Conservation (phyloP, 768 basidiomycete genomes). For the Tylopilus felleus region DNA sequence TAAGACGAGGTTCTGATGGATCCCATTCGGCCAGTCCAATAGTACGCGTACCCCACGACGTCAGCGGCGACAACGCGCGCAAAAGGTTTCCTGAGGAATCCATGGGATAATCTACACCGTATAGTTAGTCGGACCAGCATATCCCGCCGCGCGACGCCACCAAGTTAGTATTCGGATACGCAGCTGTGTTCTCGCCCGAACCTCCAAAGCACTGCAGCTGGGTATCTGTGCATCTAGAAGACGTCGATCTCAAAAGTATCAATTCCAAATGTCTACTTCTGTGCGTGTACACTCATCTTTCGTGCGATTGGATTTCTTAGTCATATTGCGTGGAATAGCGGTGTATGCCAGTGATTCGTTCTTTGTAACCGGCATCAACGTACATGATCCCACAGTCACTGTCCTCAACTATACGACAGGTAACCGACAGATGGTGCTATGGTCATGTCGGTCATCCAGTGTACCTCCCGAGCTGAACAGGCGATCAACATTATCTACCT, state of each 20-base stretch:
- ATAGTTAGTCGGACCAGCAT: conserved; percentile 15
- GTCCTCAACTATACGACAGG: conserved; percentile 15
- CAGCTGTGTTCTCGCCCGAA: too few species aligned
- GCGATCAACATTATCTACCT: conserved; percentile 17
- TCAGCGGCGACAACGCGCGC: conserved; percentile 2
- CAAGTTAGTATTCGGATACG: too few species aligned
- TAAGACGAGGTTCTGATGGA: neutral
- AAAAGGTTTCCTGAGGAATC: conserved; percentile 20
- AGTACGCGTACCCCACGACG: conserved; percentile 9
- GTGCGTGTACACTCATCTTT: conserved; percentile 2
- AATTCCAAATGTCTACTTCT: conserved; percentile 14
- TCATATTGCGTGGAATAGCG: conserved; percentile 3
- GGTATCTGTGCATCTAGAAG: conserved; percentile 10
- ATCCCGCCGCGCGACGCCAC: too few species aligned
- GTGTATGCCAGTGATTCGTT: conserved; percentile 1
- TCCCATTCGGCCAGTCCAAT: conserved; percentile 5
- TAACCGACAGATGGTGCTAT: conserved; percentile 14
- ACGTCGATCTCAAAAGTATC: conserved; percentile 8
- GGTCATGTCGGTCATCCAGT: conserved; percentile 17
- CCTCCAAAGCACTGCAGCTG: neutral
- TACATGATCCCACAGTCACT: conserved; percentile 13
- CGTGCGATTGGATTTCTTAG: too few species aligned
- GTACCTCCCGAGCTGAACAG: conserved; percentile 4
- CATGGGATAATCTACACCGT: conserved; percentile 22
- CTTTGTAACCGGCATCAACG: conserved; percentile 12